Evolutionary conservation across 805 yeast genomes (phyloP).

Genomic region (Candida gorgasii): DNA sequence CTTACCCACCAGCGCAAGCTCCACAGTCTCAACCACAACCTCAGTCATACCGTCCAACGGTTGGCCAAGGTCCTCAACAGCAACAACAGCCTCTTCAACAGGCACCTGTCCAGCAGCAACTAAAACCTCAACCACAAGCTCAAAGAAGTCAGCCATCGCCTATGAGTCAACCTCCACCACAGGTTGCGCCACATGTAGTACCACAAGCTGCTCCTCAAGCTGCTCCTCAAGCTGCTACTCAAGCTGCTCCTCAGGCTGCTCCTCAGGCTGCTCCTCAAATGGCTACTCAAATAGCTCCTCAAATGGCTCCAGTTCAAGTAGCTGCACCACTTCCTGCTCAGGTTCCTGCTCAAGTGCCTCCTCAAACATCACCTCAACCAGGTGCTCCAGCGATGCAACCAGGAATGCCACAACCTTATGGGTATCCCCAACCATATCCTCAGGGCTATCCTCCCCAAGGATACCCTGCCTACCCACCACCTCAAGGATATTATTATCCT

Average conservation of each 20-base stretch:
- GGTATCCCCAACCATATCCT: neutral
- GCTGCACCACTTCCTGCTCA: neutral
- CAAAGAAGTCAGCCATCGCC: too few species aligned
- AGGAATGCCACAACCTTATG: constrained; percentile 2
- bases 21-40: neutral
- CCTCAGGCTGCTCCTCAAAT: too few species aligned
- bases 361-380: constrained; percentile 1
- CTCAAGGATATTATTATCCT: constrained; percentile 13
- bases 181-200: neutral
- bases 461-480: constrained; percentile 13
- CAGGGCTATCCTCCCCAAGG: constrained; percentile 2
- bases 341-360: neutral
- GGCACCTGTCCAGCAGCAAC: neutral
- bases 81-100: constrained; percentile 2
- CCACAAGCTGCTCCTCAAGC: neutral
- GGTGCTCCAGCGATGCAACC: constrained; percentile 6
- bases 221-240: neutral
- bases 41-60: too few species aligned
- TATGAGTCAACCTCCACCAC: too few species aligned
- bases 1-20: neutral
- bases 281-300: neutral
- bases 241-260: neutral
- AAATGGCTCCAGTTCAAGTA: neutral
- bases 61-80: neutral
- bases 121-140: neutral